Evolutionary conservation across 2,329 filamentous ascomycete species (phyloP).

Genomic region (Aspergillus sclerotialis): DNA sequence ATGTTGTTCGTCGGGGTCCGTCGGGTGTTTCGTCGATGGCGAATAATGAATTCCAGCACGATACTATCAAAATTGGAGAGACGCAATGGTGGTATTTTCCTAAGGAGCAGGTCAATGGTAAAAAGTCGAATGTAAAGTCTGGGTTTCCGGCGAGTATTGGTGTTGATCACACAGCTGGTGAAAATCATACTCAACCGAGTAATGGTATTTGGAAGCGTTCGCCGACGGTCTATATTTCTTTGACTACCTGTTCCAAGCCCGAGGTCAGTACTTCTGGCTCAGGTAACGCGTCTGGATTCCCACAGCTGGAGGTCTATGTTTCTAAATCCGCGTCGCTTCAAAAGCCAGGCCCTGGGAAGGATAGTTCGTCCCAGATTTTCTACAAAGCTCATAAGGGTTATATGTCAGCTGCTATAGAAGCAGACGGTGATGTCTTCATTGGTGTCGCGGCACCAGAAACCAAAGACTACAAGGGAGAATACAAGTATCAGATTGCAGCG

Average conservation of each 20-base stretch:
- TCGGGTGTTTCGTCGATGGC: slow-evolving; percentile 43
- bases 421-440: slow-evolving; percentile 65
- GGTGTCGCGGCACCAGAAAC: slow-evolving; percentile 65
- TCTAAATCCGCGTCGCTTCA: slow-evolving; percentile 60
- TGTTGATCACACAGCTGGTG: slow-evolving; percentile 9
- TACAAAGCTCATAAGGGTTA: slow-evolving; percentile 61
- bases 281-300: slow-evolving; percentile 42
- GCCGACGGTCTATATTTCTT: slow-evolving; percentile 66
- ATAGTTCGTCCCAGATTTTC: slow-evolving; percentile 34
- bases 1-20: slow-evolving; percentile 52
- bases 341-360: slow-evolving; percentile 56
- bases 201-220: slow-evolving; percentile 21
- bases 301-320: slow-evolving; percentile 72
- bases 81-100: slow-evolving; percentile 60
- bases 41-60: slow-evolving; percentile 59
- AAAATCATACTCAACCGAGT: slow-evolving; percentile 13
- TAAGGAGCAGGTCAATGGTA: slow-evolving; percentile 46
- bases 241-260: slow-evolving; percentile 81
- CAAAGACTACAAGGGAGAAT: slow-evolving; percentile 57
- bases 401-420: slow-evolving; percentile 55
- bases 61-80: slow-evolving; percentile 57
- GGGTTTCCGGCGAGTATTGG: slow-evolving; percentile 25
- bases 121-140: slow-evolving; percentile 27
- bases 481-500: slow-evolving; percentile 73
- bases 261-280: slow-evolving; percentile 36